phyloP scores from a whole-genome alignment of 1,139 yeast genomes.

The Taphrina wiesneri region DNA sequence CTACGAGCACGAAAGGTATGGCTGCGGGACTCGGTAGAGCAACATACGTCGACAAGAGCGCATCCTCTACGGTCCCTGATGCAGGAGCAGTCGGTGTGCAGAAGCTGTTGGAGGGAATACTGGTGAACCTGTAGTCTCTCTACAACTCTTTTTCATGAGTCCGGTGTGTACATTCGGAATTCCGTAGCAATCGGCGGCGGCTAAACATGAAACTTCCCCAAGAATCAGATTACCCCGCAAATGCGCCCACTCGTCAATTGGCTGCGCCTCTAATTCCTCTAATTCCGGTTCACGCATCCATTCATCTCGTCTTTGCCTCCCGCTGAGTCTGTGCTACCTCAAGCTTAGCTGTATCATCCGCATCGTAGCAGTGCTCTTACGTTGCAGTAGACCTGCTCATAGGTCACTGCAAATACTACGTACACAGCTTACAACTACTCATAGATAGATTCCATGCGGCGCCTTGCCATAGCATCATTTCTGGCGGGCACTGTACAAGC shows the following conservation, averaged over 20 bases:
- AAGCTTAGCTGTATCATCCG: too few relatives aligned
- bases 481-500: neutral
- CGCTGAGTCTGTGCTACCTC: too few relatives aligned
- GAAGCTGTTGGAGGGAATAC: constrained; percentile 39
- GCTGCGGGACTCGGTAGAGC: constrained; percentile 93
- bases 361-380: too few relatives aligned
- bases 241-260: neutral
- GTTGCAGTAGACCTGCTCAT: too few relatives aligned
- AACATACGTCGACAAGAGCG: constrained; percentile 65
- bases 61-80: constrained; percentile 67
- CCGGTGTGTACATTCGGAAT: too few relatives aligned
- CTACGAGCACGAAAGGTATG: constrained; percentile 68
- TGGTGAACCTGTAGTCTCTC: neutral
- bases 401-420: too few relatives aligned
- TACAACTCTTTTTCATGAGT: neutral
- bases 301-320: neutral
- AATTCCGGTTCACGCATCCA: too few relatives aligned
- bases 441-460: neutral
- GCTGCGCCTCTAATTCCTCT: neutral
- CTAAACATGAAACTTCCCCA: too few relatives aligned
- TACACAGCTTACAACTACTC: neutral
- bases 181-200: too few relatives aligned
- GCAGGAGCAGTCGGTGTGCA: constrained; percentile 71
- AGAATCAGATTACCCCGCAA: neutral
- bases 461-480: neutral